These are phyloP conservation scores for Phoenix roebelenii DNA, from an alignment of 176 grass and related monocot genomes.

Conservation along the genomic window DNA sequence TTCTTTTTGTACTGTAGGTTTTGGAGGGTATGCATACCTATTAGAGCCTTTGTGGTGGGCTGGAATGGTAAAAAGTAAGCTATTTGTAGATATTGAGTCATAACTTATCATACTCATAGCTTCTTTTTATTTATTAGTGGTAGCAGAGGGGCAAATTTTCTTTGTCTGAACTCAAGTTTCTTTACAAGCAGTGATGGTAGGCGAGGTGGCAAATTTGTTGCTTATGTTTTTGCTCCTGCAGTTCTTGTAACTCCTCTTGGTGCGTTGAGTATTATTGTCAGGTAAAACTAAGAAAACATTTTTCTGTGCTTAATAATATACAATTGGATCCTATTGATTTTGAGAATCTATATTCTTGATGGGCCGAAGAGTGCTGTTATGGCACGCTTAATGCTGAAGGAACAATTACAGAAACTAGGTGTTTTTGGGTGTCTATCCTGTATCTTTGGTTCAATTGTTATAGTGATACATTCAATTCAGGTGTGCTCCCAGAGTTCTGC, in stretches of 20 bases:
- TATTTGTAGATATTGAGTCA: not conserved
- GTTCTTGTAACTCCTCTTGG: slow-evolving; percentile 91
- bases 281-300: slow-evolving; percentile 27
- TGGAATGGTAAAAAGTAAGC: slow-evolving; percentile 86
- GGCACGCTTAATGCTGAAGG: slow-evolving; percentile 82
- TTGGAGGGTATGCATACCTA: slow-evolving; percentile 80
- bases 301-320: not conserved
- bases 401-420: slow-evolving; percentile 60
- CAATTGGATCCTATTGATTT: too few species aligned
- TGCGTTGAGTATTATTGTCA: slow-evolving; percentile 86
- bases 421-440: slow-evolving; percentile 83
- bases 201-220: slow-evolving; percentile 78
- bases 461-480: slow-evolving; percentile 77
- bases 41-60: slow-evolving; percentile 91
- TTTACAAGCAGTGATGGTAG: slow-evolving; percentile 62
- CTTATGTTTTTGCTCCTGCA: slow-evolving; percentile 87
- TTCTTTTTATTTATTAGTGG: too few species aligned
- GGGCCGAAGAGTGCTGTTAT: slow-evolving; percentile 49
- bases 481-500: slow-evolving; percentile 64
- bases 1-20: slow-evolving; percentile 29
- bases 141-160: too few species aligned
- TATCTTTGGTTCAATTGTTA: slow-evolving; percentile 86
- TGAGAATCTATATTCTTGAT: not conserved
- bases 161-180: slow-evolving; percentile 7
- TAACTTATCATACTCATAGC: too few species aligned